Evolutionary conservation across 2,329 filamentous ascomycete genomes (phyloP), one percentile per base, ranked within the genome.

Genomic region (Macrophomina phaseolina): DNA sequence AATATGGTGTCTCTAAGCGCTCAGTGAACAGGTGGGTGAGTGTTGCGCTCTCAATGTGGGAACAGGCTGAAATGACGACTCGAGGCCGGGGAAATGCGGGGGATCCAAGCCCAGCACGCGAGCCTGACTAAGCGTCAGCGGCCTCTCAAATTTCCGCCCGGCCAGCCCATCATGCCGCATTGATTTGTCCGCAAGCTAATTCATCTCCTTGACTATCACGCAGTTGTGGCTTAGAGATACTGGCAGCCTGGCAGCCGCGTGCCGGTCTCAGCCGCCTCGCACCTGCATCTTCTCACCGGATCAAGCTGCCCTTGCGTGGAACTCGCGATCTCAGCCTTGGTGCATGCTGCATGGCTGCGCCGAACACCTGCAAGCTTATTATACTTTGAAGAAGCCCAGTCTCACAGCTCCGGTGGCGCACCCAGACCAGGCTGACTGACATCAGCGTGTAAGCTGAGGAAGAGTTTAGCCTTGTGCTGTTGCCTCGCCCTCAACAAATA

Each of bases 81-180:
- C 23, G 45, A 38, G 45, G 42, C 32, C 23, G 58, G 56, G 58
- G 18, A 62, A 61, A 62, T 62, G 58, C 58, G 58, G 58, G 58
- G 58, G 58, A 62, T 9, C 45, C 56, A 49, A 62, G 58, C 45
- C 56, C 32, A 62, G 42, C 58, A 28, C 36, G 38, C 56, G 30
- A 48, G 34, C 6, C 36, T 38, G 36, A 38, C 36, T 38, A 38
- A 38, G 36, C 36, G 36, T 8, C 4, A 38, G 1, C 36, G 36
- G 49, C 9, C 49, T 28, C 8, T n/a, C 30, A 53, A 53, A n/a
- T 53, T 53, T 36, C 30, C 16, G 34, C 49, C 16, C 14, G 18
- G 48, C 51, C 51, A 30, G 51, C 4, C 51, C 51, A 30, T 8
- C 30, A 3, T 53, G 30, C 30, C 51, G 51, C 9, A 14, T 23